Evolutionary conservation across 2,329 filamentous ascomycete species (phyloP).

Genomic region (Pseudogymnoascus verrucosus): DNA sequence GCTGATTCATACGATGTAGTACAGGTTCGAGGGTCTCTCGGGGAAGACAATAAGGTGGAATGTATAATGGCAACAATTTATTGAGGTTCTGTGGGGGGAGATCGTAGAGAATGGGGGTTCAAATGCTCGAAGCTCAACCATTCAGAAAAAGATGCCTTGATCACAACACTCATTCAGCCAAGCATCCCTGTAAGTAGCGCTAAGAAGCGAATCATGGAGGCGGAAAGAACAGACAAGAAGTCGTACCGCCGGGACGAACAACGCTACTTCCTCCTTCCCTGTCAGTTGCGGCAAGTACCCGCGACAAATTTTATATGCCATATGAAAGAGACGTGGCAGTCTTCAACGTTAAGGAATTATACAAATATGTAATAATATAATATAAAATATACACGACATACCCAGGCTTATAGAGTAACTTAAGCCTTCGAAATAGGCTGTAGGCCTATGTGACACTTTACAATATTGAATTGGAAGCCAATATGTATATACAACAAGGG

Average conservation of each 20-base stretch:
- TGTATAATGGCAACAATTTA: conserved; percentile 7
- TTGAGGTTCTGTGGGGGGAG: background rate
- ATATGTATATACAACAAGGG: conserved; percentile 14
- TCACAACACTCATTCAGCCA: conserved; percentile 8
- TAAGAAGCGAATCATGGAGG: conserved; percentile 11
- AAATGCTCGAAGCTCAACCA: conserved; percentile 3
- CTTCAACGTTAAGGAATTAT: background rate
- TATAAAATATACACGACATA: background rate
- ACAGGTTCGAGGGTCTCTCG: background rate
- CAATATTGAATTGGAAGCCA: too few relatives aligned
- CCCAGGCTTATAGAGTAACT: background rate
- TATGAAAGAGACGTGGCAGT: background rate
- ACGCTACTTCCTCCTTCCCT: conserved; percentile 5
- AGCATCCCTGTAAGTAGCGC: conserved; percentile 9
- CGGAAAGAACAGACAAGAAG: conserved; percentile 9
- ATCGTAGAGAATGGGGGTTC: background rate
- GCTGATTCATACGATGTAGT: conserved; percentile 3
- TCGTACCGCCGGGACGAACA: conserved; percentile 1
- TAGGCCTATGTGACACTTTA: too few relatives aligned
- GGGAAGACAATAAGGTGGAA: background rate
- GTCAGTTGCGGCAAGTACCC: conserved; percentile 3
- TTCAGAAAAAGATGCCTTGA: conserved; percentile 11
- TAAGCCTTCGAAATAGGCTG: too few relatives aligned
- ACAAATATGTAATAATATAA: background rate
- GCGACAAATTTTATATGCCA: conserved; percentile 2